Evolutionary conservation across 78 protist genomes (phyloP).

Genomic region (Dictyostelium intermedium): DNA sequence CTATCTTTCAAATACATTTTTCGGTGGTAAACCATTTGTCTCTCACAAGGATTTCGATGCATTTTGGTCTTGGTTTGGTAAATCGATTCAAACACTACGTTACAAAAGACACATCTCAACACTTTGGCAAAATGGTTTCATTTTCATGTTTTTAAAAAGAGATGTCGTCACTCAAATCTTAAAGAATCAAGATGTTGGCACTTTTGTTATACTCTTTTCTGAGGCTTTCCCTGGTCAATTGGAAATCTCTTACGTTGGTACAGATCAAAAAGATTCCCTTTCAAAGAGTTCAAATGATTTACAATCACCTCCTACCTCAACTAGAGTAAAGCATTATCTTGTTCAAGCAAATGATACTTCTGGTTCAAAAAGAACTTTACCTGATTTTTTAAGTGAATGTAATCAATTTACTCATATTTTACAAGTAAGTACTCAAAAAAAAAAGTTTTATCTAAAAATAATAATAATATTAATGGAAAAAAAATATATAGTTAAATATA

Average conservation of each 20-base stretch:
- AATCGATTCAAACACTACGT: conserved; percentile 75
- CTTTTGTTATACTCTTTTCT: conserved; percentile 75
- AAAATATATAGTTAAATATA: not conserved
- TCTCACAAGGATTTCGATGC: conserved; percentile 75
- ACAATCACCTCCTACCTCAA: not conserved
- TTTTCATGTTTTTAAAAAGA: conserved; percentile 73
- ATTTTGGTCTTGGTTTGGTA: conserved; percentile 86
- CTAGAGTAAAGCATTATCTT: conserved; percentile 72
- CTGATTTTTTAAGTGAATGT: conserved; percentile 72
- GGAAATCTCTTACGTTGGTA: conserved; percentile 46
- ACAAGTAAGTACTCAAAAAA: not conserved
- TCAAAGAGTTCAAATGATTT: not conserved
- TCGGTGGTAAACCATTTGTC: conserved; percentile 34
- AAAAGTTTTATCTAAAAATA: not conserved
- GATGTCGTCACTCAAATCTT: conserved; percentile 42
- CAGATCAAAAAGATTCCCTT: not conserved
- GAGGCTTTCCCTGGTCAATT: conserved; percentile 77
- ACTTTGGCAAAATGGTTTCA: conserved; percentile 75
- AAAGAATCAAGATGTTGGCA: conserved; percentile 67
- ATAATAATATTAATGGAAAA: not conserved
- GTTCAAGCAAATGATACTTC: conserved; percentile 77
- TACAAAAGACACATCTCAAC: conserved; percentile 76
- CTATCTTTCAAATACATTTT: conserved; percentile 45
- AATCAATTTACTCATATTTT: conserved; percentile 65
- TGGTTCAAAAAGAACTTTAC: conserved; percentile 79